Evolutionary conservation across 2,329 filamentous ascomycete species (phyloP), one percentile per base, ranked within the genome.

Genomic region (Colletotrichum gigasporum): DNA sequence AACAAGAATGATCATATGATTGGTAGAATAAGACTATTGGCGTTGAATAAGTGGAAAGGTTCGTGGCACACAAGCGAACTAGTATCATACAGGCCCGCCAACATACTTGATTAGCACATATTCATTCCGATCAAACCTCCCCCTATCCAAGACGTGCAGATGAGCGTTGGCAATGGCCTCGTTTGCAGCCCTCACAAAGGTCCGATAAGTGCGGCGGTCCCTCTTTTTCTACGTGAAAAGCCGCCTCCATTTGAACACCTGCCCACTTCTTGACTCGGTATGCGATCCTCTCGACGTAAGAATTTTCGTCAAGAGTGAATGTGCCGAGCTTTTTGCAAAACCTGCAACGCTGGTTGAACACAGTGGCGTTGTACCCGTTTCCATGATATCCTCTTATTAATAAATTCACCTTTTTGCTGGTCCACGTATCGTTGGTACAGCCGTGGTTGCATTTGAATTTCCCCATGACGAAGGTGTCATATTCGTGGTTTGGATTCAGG

Each of bases 231-330:
- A 5, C 5, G 39, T 66, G 69, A 0, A 1, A 4, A 0, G 61
- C 69, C 5, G 0, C 22, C 5, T 72, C 67, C 37, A 72, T 48
- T 2, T 51, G 2, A 1, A 79, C 44, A 0, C 73, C 73, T 5
- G 67, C 69, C 78, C 78, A 80, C 35, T 71, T 74, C 65, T 76
- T 78, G 5, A 81, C 66, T 1, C 78, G 71, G 51, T 78, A 78
- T 0, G 70, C 65, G 0, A 81, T 63, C 4, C 77, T 68, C 2
- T 80, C 73, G 1, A 73, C 66, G 44, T 80, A 81, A 0, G 72
- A 73, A 0, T 67, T 28, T 8, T 71, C 37, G 28, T 79, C 63
- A 0, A 79, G 52, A 3, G 3, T 45, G 1, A 77, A 70, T 5
- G 30, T 48, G 12, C 74, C 73, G 2, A 77, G 65, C 4, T 5